These are phyloP conservation scores for Pelargonium nanum DNA, from an alignment of 345 rosid genomes.

Conservation along the genomic window DNA sequence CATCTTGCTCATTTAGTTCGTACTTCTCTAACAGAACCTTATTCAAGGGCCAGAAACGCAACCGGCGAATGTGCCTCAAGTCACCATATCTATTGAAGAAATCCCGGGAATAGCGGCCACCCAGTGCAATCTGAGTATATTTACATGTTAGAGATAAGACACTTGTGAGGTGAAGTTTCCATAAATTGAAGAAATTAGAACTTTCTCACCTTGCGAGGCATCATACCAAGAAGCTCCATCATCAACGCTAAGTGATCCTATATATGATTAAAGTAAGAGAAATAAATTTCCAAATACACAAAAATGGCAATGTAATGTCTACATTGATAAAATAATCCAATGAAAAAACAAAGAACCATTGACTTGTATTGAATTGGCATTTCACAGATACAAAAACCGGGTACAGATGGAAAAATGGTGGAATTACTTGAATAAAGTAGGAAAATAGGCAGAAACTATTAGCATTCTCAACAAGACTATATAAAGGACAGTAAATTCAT, in stretches of 20 bases:
- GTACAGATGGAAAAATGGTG: too few relatives aligned
- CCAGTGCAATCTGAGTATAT: slow-evolving; percentile 42
- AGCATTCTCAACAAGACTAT: too few relatives aligned
- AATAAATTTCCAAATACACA: too few relatives aligned
- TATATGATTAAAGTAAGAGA: slow-evolving; percentile 3
- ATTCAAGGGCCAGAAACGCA: slow-evolving; percentile 61
- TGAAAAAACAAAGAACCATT: too few relatives aligned
- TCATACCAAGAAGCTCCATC: slow-evolving; percentile 80
- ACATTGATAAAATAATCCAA: too few relatives aligned
- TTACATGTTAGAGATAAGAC: slow-evolving; percentile 1
- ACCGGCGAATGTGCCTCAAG: slow-evolving; percentile 55
- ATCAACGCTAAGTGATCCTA: slow-evolving; percentile 70
- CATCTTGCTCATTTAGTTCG: slow-evolving; percentile 51
- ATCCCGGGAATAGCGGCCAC: slow-evolving; percentile 64
- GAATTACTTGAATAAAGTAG: too few relatives aligned
- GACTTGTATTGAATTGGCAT: too few relatives aligned
- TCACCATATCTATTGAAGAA: slow-evolving; percentile 66
- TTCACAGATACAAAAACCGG: too few relatives aligned
- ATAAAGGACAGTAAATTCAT: too few relatives aligned
- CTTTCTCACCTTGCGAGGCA: slow-evolving; percentile 68
- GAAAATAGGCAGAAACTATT: too few relatives aligned
- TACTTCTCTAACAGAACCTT: slow-evolving; percentile 60
- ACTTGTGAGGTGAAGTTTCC: slow-evolving; percentile 1
- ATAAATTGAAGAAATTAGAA: slow-evolving; percentile 3
- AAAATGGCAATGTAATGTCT: too few relatives aligned